Conservation (phyloP, 192 early-diverging fungal genomes). For the Backusella parvicylindrica region DNA sequence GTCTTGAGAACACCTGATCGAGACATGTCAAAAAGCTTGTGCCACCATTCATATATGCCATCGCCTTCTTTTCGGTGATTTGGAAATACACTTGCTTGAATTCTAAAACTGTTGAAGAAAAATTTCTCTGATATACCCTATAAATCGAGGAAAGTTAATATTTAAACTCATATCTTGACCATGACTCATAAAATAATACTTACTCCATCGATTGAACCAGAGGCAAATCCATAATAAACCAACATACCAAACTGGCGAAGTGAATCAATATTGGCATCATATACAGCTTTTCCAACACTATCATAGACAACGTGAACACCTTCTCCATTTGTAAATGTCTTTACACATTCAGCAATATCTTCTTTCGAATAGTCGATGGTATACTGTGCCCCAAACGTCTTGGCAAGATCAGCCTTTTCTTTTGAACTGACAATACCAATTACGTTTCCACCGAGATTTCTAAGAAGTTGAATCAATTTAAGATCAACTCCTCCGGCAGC, state of each 20-base stretch:
- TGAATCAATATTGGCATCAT: constrained; percentile 63
- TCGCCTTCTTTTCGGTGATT: constrained; percentile 60
- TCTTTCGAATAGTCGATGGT: constrained; percentile 70
- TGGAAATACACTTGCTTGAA: too few species aligned
- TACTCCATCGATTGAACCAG: constrained; percentile 70
- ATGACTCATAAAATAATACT: too few species aligned
- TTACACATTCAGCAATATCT: constrained; percentile 61
- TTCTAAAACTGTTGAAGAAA: too few species aligned
- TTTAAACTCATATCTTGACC: constrained; percentile 31
- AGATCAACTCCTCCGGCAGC: constrained; percentile 88
- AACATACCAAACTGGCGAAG: constrained; percentile 63
- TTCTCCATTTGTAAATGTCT: constrained; percentile 63
- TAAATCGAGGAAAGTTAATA: too few species aligned
- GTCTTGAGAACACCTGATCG: constrained; percentile 55
- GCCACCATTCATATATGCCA: constrained; percentile 58
- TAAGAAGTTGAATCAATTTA: constrained; percentile 76
- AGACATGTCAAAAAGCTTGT: constrained; percentile 60
- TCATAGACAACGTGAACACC: too few species aligned
- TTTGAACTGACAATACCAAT: constrained; percentile 78
- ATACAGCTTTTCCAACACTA: constrained; percentile 87
- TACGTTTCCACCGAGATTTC: constrained; percentile 74
- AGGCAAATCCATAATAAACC: constrained; percentile 87
- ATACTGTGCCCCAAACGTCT: constrained; percentile 65
- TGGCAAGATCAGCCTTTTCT: constrained; percentile 65
- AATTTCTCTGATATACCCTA: too few species aligned